Base-by-base conservation (phyloP, 2,329 filamentous ascomycete species). In the Penicillium sp. region DNA sequence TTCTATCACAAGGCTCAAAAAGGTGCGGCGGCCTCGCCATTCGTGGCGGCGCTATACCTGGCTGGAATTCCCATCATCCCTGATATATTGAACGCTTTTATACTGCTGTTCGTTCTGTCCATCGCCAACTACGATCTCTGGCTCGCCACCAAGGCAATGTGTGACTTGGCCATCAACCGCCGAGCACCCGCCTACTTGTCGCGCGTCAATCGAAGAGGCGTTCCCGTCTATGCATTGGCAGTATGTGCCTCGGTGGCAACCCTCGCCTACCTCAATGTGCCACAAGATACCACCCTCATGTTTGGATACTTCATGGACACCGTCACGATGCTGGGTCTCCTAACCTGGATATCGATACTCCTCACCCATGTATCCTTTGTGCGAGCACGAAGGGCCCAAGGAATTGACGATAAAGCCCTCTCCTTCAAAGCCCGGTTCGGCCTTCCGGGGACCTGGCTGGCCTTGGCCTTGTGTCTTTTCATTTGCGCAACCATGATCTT, bases 401-500 rank as follows among this genome's bases (percentile, higher is more conserved):
- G 76, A 42, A 74, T 88, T 5, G 68, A 78, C 13, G 69, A 86
- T 64, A 73, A 75, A 4, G 69, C 72, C 27, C 75, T 88, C 51
- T 79, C 82, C 0, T 91, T 86, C 67, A 77, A 77, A 24, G 86
- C 89, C 0, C 89, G 89, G 0, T 80, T 92, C 24, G 88, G 89
- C 22, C 74, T 85, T 41, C 80, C 71, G 57, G 89, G 89, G 5
- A 89, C 85, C 0, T 83, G 83, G 68, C 73, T 78, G 50, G 86
- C 86, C 0, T 77, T 92, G 3, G 72, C 79, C 63, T 84, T 90
- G 70, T 90, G 87, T 72, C 77, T 81, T 62, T 69, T 92, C 20
- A 87, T 94, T 54, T 82, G 87, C 1, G 66, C 92, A 51, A 92
- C 89, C 66, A 92, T 92, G 80, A 90, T 90, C 75, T 91, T 85